Evolutionary conservation across 202 grass and related monocot genomes (phyloP), one percentile per base, ranked within the genome.

Genomic region (Saccharum hybrid): DNA sequence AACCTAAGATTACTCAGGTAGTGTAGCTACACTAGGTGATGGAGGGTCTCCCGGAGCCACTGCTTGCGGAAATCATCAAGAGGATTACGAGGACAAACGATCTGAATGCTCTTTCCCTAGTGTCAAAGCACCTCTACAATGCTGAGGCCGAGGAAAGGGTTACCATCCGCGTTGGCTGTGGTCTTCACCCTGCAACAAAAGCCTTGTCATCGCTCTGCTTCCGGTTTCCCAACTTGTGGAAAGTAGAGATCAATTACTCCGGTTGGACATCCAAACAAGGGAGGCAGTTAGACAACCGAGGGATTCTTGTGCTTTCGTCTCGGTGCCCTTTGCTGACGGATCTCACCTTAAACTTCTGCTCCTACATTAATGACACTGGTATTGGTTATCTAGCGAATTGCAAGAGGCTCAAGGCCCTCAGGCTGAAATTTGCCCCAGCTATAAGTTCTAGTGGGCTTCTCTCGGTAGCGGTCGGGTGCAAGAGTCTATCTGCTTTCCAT

Each of bases 191-290:
- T 43, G 79, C 78, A 54, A 84, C 77, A 16, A 61, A 87, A 63
- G 84, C 88, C 34, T 40, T 96, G 59, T 14, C 52, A 66, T 81
- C 88, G 0, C 71, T 91, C 2, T 96, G 82, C 74, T 56, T 38
- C 12, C 81, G 77, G 5, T 93, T 93, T 61, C 71, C 75, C 19
- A 97, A 90, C 69, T 57, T 93, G 76, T 81, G 16, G 49, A 97
- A 91, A 69, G 75, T 97, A 10, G 94, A 91, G 70, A 91, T 91
- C 19, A 33, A 38, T 68, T 93, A 96, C 70, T 90, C 83, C 48
- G 80, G 81, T 45, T 86, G 91, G 84, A 84, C 64, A 3, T 81
- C 83, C 3, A 72, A 75, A 23, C 46, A 49, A 2, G 85, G 66
- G 21, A 76, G 79, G 7, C 91, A 93, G 80, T 74, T 97, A 51